Percentiles rank a stretch among this genome's conserved stretches.
phyloP scores from a whole-genome alignment of 2,329 filamentous ascomycete genomes.

The Drechslerella coelobrocha region DNA sequence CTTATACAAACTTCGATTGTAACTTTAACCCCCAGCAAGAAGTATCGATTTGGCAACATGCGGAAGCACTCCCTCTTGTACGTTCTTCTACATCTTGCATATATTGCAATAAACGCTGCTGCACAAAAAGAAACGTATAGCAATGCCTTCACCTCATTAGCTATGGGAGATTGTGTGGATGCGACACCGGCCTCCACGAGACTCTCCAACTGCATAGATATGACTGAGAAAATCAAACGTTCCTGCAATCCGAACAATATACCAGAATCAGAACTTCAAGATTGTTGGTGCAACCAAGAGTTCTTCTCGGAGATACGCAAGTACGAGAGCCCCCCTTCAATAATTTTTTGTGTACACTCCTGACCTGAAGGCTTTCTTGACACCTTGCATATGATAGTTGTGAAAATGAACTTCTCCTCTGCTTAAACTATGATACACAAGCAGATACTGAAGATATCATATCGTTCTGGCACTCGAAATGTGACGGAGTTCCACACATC shows the following conservation, averaged over 20 bases:
- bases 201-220: slow-evolving; percentile 1
- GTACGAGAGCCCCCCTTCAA: background rate
- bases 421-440: background rate
- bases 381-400: background rate
- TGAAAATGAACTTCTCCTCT: slow-evolving; percentile 8
- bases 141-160: slow-evolving; percentile 9
- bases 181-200: slow-evolving; percentile 3
- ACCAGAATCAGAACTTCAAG: background rate
- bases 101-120: background rate
- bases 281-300: slow-evolving; percentile 13
- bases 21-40: no score
- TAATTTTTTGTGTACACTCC: background rate
- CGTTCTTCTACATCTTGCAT: background rate
- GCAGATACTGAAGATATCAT: background rate
- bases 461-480: background rate
- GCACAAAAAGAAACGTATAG: slow-evolving; percentile 1
- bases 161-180: background rate
- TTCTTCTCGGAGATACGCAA: slow-evolving; percentile 11
- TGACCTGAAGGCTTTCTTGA: background rate
- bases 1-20: no score
- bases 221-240: background rate
- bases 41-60: no score
- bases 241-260: background rate
- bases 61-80: background rate
- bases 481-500: background rate